Percentiles rank a stretch among this genome's conserved stretches.
phyloP scores from a whole-genome alignment of 1,284 basidiomycete genomes.

The Cryptococcus sp. region DNA sequence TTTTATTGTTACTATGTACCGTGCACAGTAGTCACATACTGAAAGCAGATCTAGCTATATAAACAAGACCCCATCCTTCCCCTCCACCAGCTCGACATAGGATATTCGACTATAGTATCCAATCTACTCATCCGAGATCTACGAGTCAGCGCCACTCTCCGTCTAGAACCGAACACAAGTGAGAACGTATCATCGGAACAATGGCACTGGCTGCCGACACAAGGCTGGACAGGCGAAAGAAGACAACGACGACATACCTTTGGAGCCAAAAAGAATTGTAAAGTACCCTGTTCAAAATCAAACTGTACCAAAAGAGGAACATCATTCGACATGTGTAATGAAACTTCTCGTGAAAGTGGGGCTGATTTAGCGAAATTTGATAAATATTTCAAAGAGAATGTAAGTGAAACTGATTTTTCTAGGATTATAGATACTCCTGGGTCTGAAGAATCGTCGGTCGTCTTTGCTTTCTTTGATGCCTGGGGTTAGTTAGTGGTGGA shows the following conservation, averaged over 20 bases:
- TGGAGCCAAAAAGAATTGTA: slow-evolving; percentile 48
- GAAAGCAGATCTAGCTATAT: background rate
- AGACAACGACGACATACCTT: slow-evolving; percentile 40
- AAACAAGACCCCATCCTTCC: background rate
- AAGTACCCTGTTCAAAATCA: slow-evolving; percentile 48
- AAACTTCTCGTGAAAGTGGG: slow-evolving; percentile 66
- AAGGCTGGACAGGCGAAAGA: background rate
- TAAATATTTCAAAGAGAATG: slow-evolving; percentile 96
- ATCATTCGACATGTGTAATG: slow-evolving; percentile 84
- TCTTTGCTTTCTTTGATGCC: slow-evolving; percentile 61
- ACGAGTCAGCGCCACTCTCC: slow-evolving; percentile 3
- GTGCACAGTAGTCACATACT: too few relatives aligned
- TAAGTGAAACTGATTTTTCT: slow-evolving; percentile 86
- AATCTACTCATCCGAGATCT: slow-evolving; percentile 23
- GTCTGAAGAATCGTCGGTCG: slow-evolving; percentile 43
- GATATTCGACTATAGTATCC: too few relatives aligned
- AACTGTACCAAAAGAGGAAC: slow-evolving; percentile 75
- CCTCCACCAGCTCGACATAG: background rate
- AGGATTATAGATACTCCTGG: slow-evolving; percentile 74
- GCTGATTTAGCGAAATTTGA: slow-evolving; percentile 95
- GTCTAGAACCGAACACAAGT: background rate
- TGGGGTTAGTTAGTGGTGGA: slow-evolving; percentile 22
- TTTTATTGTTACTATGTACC: too few relatives aligned
- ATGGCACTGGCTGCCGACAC: too few relatives aligned
- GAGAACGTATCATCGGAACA: too few relatives aligned